Base-by-base conservation (phyloP, 306 rosid genomes). In the Castanea sativa region DNA sequence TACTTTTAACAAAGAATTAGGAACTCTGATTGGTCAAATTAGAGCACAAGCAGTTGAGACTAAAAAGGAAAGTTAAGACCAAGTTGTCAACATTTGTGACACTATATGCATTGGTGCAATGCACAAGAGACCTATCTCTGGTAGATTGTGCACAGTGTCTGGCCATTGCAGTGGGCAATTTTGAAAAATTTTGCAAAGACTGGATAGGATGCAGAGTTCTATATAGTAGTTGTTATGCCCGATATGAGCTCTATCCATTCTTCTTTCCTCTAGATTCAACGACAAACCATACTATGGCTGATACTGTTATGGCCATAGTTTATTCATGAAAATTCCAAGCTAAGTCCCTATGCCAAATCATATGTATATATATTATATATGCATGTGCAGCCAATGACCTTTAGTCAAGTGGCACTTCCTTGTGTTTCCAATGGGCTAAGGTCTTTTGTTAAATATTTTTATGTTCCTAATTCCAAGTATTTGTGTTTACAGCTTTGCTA, bases 181-280 rank as follows among this genome's bases (percentile, higher is more conserved):
- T 87, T 16, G 51, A 78, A 13, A 84, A 74, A 0, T 74, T 85
- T 58, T 87, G 96, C 69, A 41, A 58, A 27, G 51, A 83, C 80
- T 80, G 89, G 11, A 81, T 76, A 80, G 89, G 96, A 1, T 87
- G 96, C 43, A 74, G 93, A 20, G 91, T 89, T 57, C 13, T 91
- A 3, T 91, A 87, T 55, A 87, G 93, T 55, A 87, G 91, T 71
- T 89, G 96, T 69, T 91, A 89, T 83, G 87, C 89, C 29, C 20
- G 91, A 59, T 91, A 89, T 75, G 91, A 91, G 65, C 85, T 91
- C 68, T 91, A 89, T 82, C 91, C 93, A 2, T 86, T 89, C 60
- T 91, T 86, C 89, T 89, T 82, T 73, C 90, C 96, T 27, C 85
- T 86, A 65, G 87, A 69, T 86, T 74, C 90, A 16, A 74, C 25